Evolutionary conservation across 2,329 filamentous ascomycete species (phyloP), one percentile per base, ranked within the genome.

Genomic region (Fusarium marasasianum): DNA sequence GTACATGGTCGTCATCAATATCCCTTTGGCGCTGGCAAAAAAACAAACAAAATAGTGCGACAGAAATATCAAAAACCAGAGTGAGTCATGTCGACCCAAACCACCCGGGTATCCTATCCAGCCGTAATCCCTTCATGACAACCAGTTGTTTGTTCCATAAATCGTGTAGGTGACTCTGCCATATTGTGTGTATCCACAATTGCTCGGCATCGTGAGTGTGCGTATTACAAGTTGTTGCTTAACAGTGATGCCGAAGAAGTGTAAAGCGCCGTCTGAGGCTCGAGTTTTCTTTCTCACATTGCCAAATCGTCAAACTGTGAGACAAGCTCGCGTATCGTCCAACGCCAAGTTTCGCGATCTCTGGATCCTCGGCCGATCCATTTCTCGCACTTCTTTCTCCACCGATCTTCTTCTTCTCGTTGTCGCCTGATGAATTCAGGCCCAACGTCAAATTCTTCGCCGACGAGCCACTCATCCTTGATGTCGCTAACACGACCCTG

Each of bases 401-500:
- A 99, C 70, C 94, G 89, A 54, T 94, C 92, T 84, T 99, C 96
- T 83, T 99, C 96, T 79, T 96, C 94, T 68, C 93, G 89, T 80
- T 98, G 96, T 72, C 95, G 88, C 77, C 92, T 89, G 72, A 98
- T 92, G 80, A 98, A 99, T 81, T 97, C 94, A 7, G 96, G 96
- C 0, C 96, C 96, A 63, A 99, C 94, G 80, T 99, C 96, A 78
- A 99, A 99, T 81, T 99, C 96, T 83, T 99, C 96, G 59, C 94
- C 94, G 18, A 98, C 93, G 56, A 94, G 90, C 88, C 94, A 96
- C 79, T 95, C 93, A 77, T 95, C 93, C 66, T 91, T 90, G 72
- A 91, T 82, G 61, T 92, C 90, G 77, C 88, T 91, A 76, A 86
- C 84, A 26, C 89, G 88, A 51, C 86, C 86, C 44, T 84, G 82